phyloP scores from a whole-genome alignment of 2,329 filamentous ascomycete species.

The Cladosporium sp. region DNA sequence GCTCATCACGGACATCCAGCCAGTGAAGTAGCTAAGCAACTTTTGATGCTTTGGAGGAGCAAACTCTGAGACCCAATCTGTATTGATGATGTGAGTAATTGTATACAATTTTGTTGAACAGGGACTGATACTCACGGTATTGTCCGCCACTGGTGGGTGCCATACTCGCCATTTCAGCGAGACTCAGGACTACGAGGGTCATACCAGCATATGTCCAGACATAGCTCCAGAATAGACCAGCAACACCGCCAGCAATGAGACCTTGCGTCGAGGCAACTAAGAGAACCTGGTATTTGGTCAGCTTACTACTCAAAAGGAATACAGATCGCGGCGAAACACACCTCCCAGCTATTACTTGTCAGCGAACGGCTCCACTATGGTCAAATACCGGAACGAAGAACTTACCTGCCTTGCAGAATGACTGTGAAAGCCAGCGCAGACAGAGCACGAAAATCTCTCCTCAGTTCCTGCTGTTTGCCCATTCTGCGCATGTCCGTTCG shows the following conservation, averaged over 20 bases:
- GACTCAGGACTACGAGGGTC: slow-evolving; percentile 34
- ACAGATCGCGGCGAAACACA: slow-evolving; percentile 12
- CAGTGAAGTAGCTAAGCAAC: slow-evolving; percentile 33
- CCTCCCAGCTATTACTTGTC: slow-evolving; percentile 27
- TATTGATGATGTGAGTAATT: background rate
- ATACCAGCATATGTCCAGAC: slow-evolving; percentile 32
- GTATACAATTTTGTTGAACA: background rate
- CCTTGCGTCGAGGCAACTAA: slow-evolving; percentile 29
- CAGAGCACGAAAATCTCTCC: slow-evolving; percentile 51
- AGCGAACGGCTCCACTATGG: background rate
- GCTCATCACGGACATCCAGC: slow-evolving; percentile 52
- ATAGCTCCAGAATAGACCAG: slow-evolving; percentile 36
- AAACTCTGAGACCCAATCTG: slow-evolving; percentile 35
- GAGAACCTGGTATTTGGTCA: slow-evolving; percentile 35
- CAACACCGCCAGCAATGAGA: slow-evolving; percentile 31
- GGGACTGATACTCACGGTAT: slow-evolving; percentile 23
- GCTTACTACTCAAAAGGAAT: background rate
- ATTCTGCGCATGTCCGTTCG: slow-evolving; percentile 48
- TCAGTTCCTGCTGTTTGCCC: slow-evolving; percentile 51
- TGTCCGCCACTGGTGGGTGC: slow-evolving; percentile 36
- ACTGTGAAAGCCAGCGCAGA: slow-evolving; percentile 35
- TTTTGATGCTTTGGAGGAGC: slow-evolving; percentile 33
- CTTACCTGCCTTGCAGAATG: slow-evolving; percentile 25
- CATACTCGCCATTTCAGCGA: slow-evolving; percentile 39
- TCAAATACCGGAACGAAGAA: background rate